Percentiles rank a stretch among this genome's conserved stretches.
Evolutionary conservation across 225 moss, liverwort and hornwort species (phyloP).

Genomic region (Pseudoscleropodium purum): DNA sequence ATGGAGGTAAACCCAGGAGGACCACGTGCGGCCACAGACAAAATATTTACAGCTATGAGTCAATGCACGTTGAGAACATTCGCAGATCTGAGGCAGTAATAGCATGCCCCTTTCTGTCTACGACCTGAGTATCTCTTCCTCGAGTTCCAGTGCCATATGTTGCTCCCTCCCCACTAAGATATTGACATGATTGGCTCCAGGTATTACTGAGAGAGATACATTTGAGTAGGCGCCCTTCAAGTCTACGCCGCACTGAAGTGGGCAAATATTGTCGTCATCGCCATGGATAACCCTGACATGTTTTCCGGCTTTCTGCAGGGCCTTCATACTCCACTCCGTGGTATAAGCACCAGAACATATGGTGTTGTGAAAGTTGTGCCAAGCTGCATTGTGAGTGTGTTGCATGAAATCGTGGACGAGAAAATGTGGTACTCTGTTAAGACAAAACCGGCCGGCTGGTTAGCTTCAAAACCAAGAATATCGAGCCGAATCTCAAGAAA

Average conservation of each 20-base stretch:
- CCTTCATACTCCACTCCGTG: slow-evolving; percentile 41
- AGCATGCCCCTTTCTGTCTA: not conserved
- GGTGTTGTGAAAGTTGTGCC: slow-evolving; percentile 90
- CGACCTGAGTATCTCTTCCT: slow-evolving; percentile 11
- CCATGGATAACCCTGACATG: slow-evolving; percentile 60
- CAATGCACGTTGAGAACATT: not conserved
- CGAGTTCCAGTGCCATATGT: slow-evolving; percentile 44
- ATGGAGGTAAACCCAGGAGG: not conserved
- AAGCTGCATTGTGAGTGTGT: slow-evolving; percentile 77
- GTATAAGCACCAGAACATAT: slow-evolving; percentile 62
- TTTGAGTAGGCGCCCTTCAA: slow-evolving; percentile 45
- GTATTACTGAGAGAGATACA: slow-evolving; percentile 36
- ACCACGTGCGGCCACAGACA: not conserved
- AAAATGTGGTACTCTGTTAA: slow-evolving; percentile 49
- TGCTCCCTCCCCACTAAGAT: slow-evolving; percentile 54
- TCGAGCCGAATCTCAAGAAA: not conserved
- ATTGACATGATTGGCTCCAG: slow-evolving; percentile 40
- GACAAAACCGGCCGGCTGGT: not conserved
- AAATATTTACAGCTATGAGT: not conserved
- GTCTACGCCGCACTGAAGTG: slow-evolving; percentile 43
- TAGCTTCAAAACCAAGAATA: not conserved
- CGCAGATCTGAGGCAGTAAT: not conserved
- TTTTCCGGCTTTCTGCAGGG: slow-evolving; percentile 28
- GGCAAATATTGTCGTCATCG: slow-evolving; percentile 44
- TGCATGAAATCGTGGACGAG: slow-evolving; percentile 63